phyloP scores from a whole-genome alignment of 1,139 yeast genomes.

The Saccharomyces hybrid region DNA sequence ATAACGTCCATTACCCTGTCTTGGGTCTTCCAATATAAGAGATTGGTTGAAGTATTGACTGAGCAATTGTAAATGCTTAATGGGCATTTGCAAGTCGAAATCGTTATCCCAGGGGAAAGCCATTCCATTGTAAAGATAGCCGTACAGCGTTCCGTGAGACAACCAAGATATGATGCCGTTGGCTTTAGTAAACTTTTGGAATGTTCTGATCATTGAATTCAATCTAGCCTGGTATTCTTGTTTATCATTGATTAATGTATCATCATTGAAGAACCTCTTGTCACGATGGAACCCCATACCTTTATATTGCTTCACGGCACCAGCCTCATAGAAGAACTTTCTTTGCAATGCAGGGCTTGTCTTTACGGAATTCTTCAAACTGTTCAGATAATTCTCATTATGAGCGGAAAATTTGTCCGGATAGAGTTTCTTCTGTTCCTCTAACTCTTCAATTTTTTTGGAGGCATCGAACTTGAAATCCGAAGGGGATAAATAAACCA shows the following conservation, averaged over 20 bases:
- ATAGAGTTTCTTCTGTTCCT: constrained; percentile 7
- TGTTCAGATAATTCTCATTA: constrained; percentile 22
- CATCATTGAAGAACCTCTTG: constrained; percentile 55
- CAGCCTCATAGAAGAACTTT: constrained; percentile 44
- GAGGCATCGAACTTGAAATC: constrained; percentile 26
- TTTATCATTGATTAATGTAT: constrained; percentile 6
- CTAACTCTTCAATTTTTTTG: constrained; percentile 21
- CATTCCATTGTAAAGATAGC: constrained; percentile 63
- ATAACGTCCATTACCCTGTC: constrained; percentile 54
- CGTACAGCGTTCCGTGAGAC: constrained; percentile 61
- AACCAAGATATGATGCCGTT: constrained; percentile 52
- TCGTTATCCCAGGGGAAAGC: constrained; percentile 71
- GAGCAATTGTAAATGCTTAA: constrained; percentile 45
- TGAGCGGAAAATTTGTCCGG: constrained; percentile 11
- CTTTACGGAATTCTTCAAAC: constrained; percentile 19
- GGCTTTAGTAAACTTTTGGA: constrained; percentile 51
- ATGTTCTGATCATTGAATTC: constrained; percentile 49
- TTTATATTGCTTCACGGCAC: neutral
- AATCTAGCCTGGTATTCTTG: constrained; percentile 40
- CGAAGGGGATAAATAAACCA: constrained; percentile 14
- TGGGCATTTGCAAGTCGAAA: constrained; percentile 63
- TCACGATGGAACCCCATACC: constrained; percentile 58
- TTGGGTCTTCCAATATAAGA: constrained; percentile 54
- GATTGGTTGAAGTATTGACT: constrained; percentile 48
- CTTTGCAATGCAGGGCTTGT: constrained; percentile 27